Conservation (phyloP, 1,139 yeast genomes). For the Debaryomyces nepalensis region DNA sequence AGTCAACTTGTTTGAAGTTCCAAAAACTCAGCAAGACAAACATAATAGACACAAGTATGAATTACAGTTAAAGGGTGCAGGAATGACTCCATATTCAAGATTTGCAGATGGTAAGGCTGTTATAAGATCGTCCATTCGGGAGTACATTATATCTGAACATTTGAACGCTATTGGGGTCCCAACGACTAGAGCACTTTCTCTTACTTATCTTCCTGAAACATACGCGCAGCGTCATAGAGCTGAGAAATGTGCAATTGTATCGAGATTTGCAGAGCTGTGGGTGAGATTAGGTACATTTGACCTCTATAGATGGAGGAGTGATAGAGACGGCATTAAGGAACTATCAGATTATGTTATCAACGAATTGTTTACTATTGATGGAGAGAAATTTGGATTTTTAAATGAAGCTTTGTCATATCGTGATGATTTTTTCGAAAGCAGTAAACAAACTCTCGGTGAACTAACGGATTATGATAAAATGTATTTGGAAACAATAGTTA, state of each 20-base stretch:
- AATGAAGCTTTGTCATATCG: conserved; percentile 21
- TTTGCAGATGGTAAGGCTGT: conserved; percentile 98
- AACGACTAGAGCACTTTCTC: conserved; percentile 78
- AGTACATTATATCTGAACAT: conserved; percentile 84
- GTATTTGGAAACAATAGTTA: conserved; percentile 67
- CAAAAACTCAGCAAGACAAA: conserved; percentile 33
- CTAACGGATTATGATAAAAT: conserved; percentile 70
- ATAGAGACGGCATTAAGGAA: conserved; percentile 60
- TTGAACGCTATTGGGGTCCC: conserved; percentile 84
- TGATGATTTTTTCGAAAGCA: conserved; percentile 27
- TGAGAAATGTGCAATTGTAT: conserved; percentile 85
- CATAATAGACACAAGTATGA: conserved; percentile 53
- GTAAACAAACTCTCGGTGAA: conserved; percentile 31
- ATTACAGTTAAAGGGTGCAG: conserved; percentile 88
- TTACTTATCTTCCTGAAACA: conserved; percentile 74
- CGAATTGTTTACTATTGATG: conserved; percentile 55
- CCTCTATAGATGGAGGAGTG: conserved; percentile 74
- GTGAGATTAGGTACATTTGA: conserved; percentile 90
- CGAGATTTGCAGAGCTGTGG: conserved; percentile 88
- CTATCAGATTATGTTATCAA: conserved; percentile 76
- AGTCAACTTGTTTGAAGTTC: conserved; percentile 73
- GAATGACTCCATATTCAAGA: conserved; percentile 87
- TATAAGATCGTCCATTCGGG: conserved; percentile 82
- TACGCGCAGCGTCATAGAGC: conserved; percentile 71
- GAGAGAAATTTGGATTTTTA: conserved; percentile 42